Evolutionary conservation across 352 stramenopile species (phyloP), one percentile per base, ranked within the genome.

Genomic region (Globisporangium heterothallicum): DNA sequence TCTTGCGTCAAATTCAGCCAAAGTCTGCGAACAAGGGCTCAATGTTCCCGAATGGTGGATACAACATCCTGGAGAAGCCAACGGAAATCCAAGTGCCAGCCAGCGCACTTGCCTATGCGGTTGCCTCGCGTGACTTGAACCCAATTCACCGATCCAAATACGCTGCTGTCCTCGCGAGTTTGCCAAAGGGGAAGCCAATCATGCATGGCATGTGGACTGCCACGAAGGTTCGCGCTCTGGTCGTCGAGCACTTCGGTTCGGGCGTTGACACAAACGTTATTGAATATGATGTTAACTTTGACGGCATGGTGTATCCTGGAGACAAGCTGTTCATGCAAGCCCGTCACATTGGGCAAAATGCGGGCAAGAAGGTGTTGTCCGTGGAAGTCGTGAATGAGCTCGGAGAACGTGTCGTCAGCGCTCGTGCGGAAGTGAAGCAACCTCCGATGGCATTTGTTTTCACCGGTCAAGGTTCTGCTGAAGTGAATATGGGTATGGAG

Each of bases 171-270:
- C 58, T 94, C 8, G 84, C 79, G 6, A 71, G 81, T 36, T 68
- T 95, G 43, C 84, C 86, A 14, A 61, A 75, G 13, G 76, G 74
- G 18, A 74, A 78, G 57, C 78, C 86, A 7, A 92, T 95, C 61
- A 92, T 94, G 78, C 84, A 95, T 52, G 86, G 86, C 24, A 69
- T 95, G 74, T 95, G 86, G 86, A 91, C 77, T 21, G 82, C 80
- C 3, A 87, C 72, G n/a, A 94, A 92, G 57, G 80, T 89, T 10
- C 84, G 82, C 16, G 65, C 74, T n/a, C 50, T 92, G 43, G 60
- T 87, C 12, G 70, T 82, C 10, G 56, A 75, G 36, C 60, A 67
- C 24, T 83, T 92, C 35, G 72, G 70, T 12, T 40, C 49, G 8
- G 63, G 64, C 1, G 42, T 87, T 12, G 83, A 92, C 61, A 78